A percentile compares a stretch with the other conserved stretches of the same genome.
phyloP scores from a whole-genome alignment of 305 asterid species.

The Solanum hybrid region DNA sequence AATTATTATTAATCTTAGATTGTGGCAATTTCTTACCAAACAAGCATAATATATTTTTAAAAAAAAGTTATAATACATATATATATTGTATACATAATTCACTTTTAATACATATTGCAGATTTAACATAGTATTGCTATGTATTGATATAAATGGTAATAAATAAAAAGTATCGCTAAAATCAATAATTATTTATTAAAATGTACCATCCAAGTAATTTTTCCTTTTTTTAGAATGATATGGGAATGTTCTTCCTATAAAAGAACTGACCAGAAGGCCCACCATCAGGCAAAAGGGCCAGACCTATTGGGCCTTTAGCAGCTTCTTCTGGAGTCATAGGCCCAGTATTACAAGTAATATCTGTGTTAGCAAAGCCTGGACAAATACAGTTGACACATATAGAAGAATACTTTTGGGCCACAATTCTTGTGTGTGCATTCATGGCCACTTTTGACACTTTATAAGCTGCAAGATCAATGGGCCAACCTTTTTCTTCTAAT shows the following conservation, averaged over 20 bases:
- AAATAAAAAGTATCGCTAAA: too few relatives aligned
- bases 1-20: background rate
- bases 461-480: constrained; percentile 7
- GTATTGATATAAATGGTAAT: too few relatives aligned
- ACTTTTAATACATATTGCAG: too few relatives aligned
- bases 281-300: constrained; percentile 11
- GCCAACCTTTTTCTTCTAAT: constrained; percentile 21
- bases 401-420: constrained; percentile 11
- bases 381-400: constrained; percentile 14
- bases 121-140: too few relatives aligned
- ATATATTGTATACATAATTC: too few relatives aligned
- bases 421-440: constrained; percentile 26
- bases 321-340: constrained; percentile 14
- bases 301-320: constrained; percentile 11
- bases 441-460: constrained; percentile 18
- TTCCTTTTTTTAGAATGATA: background rate
- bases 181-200: too few relatives aligned
- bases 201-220: too few relatives aligned
- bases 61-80: too few relatives aligned
- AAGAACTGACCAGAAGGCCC: constrained; percentile 22
- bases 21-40: background rate
- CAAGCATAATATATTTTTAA: too few relatives aligned
- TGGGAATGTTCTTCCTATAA: background rate
- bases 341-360: constrained; percentile 12
- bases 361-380: constrained; percentile 24